Evolutionary conservation across 805 yeast genomes (phyloP), one percentile per base, ranked within the genome.

Genomic region (Barnettozyma botsteinii): DNA sequence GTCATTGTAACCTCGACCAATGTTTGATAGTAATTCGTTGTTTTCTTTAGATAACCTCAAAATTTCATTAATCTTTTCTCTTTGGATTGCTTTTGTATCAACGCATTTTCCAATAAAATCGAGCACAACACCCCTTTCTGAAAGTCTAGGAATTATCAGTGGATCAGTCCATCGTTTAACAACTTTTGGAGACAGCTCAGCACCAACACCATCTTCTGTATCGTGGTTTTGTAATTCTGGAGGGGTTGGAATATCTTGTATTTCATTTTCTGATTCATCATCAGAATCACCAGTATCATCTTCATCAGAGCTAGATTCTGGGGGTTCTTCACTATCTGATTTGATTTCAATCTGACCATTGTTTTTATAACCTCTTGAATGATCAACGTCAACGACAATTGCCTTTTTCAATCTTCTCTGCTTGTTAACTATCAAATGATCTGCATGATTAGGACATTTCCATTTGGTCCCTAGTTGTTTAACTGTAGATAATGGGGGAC

Each of bases 381-480:
- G 62, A 17, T 66, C 61, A 4, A 84, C 81, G 41, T 81, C 84
- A 7, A 79, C 56, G 19, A 71, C 62, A 5, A 69, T 60, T 33
- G 76, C 76, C 48, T 70, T 73, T 48, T 69, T 73, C 48, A 73
- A 67, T 53, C 71, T 66, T 37, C 87, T 63, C 38, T 60, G 51
- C 41, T 69, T 63, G 12, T 67, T 41, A 11, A 46, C 32, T 5
- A 49, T 33, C 14, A 52, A 40, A 37, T 47, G 46, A 35, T 50
- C 52, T 17, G 77, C 75, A 63, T 87, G 97, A 50, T 84, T 81
- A 2, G 96, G 98, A 60, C 96, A 93, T 64, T 76, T 79, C 98
- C 96, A 91, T 59, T 81, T 85, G 33, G 70, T 69, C 2, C 93
- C 94, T 32, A 85, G 57, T 30, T 81, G 78, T 52, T 86, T 85